Evolutionary conservation across 441 rosid species (phyloP).

Genomic region (Gossypium gossypioides): DNA sequence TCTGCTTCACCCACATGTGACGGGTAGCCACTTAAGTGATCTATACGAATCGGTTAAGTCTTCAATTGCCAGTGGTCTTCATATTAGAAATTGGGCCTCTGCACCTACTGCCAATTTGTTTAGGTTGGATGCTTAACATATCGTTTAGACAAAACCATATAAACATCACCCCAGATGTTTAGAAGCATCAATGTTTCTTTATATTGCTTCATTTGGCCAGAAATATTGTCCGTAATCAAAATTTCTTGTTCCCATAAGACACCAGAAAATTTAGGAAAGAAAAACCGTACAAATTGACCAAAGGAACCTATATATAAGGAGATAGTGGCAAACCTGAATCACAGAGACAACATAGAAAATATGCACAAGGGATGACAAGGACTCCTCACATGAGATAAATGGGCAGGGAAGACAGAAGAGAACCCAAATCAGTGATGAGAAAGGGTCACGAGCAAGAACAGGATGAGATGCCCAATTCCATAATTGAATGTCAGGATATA

Average conservation of each 20-base stretch:
- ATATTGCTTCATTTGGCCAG: slow-evolving; percentile 8
- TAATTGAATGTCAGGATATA: slow-evolving; percentile 50
- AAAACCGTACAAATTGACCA: neutral
- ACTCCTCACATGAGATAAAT: slow-evolving; percentile 68
- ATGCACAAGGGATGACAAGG: slow-evolving; percentile 77
- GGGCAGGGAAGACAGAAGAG: slow-evolving; percentile 90
- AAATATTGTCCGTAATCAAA: neutral
- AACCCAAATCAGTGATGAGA: slow-evolving; percentile 96
- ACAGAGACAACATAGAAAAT: slow-evolving; percentile 66
- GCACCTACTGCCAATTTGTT: too few species aligned
- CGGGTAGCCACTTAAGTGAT: too few species aligned
- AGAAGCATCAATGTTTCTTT: neutral
- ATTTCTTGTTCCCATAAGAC: neutral
- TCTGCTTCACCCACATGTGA: too few species aligned
- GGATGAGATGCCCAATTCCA: slow-evolving; percentile 86
- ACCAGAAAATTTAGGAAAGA: neutral
- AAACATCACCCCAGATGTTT: neutral
- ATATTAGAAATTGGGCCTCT: too few species aligned
- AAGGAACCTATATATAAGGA: neutral
- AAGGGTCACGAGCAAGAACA: slow-evolving; percentile 79
- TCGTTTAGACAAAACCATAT: neutral
- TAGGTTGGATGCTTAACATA: neutral
- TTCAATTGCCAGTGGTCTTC: too few species aligned
- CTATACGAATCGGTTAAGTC: too few species aligned
- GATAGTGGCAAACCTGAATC: slow-evolving; percentile 58